Base-by-base conservation (phyloP, 2,329 filamentous ascomycete genomes). In the Huntiella bhutanensis region DNA sequence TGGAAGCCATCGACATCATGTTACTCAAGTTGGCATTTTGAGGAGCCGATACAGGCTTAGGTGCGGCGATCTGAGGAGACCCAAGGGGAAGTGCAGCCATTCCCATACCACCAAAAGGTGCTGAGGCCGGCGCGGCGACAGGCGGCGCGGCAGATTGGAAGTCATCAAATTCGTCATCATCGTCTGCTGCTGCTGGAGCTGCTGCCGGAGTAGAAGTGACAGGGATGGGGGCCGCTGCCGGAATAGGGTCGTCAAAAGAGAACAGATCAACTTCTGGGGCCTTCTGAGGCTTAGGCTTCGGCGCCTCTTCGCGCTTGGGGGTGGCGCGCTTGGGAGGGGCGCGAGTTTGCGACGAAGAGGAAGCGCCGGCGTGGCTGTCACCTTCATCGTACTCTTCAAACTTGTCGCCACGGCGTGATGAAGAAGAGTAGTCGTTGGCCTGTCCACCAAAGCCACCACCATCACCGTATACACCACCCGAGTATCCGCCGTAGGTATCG, bases 321-420 rank as follows among this genome's bases (percentile, higher is more conserved):
- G 57, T 51, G 35, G 56, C 44, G 2, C 54, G 52, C 46, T 63
- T 61, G 4, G 19, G 32, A 28, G 47, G n/a, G 5, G 37, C 16
- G 15, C 42, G 45, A 10, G 43, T 17, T 16, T 17, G 35, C 52
- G 68, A 64, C 58, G 68, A 74, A 33, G 66, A 64, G 17, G 73
- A 63, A 49, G 72, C 65, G 44, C 60, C 55, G 1, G 60, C 63
- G 36, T 71, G 84, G 56, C 94, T 91, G 47, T 96, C 88, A 56
- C 80, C 88, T 62, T 98, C 91, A 58, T 98, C 87, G 57, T 98
- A 98, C 62, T 95, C 91, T 55, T 96, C 88, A 55, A 95, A 98
- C 53, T 80, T 75, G 53, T 92, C 86, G 47, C 70, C 67, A 49
- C 78, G 66, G 54, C 67, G 52, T 10, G 54, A 68, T 49, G 74